A percentile compares a stretch with the other conserved stretches of the same genome.
These are phyloP conservation scores for Penicillium sp. DNA, from an alignment of 2,329 filamentous ascomycete genomes.

Conservation along the genomic window DNA sequence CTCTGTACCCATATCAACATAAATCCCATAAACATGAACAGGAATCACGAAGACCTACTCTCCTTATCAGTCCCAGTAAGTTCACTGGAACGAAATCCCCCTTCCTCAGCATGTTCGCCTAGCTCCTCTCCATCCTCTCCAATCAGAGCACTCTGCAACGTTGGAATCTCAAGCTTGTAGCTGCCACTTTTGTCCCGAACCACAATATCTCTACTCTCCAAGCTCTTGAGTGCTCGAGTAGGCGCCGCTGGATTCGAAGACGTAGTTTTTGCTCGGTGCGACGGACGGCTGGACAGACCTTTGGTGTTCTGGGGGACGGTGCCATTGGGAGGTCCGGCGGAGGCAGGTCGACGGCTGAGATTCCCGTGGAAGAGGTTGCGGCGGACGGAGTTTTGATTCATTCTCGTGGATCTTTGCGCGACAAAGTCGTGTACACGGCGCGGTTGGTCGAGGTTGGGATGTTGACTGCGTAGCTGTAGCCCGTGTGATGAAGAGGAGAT, in stretches of 20 bases:
- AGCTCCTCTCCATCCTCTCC: constrained; percentile 42
- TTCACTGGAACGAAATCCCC: constrained; percentile 51
- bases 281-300: constrained; percentile 23
- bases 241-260: constrained; percentile 22
- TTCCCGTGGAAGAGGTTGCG: constrained; percentile 46
- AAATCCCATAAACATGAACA: background rate
- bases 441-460: background rate
- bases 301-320: constrained; percentile 15
- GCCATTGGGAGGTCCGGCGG: constrained; percentile 27
- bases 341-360: constrained; percentile 42
- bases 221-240: constrained; percentile 19
- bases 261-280: constrained; percentile 23
- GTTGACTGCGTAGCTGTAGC: background rate
- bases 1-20: constrained; percentile 30
- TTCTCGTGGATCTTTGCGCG: constrained; percentile 12
- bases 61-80: constrained; percentile 38
- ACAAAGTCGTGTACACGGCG: background rate
- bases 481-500: background rate
- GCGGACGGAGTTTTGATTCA: constrained; percentile 39
- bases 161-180: constrained; percentile 47
- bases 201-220: constrained; percentile 48
- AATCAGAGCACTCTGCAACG: constrained; percentile 37
- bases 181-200: constrained; percentile 48
- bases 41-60: constrained; percentile 31
- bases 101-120: constrained; percentile 48